Evolutionary conservation across 805 yeast species (phyloP).

Genomic region (Wickerhamiella qilinensis): DNA sequence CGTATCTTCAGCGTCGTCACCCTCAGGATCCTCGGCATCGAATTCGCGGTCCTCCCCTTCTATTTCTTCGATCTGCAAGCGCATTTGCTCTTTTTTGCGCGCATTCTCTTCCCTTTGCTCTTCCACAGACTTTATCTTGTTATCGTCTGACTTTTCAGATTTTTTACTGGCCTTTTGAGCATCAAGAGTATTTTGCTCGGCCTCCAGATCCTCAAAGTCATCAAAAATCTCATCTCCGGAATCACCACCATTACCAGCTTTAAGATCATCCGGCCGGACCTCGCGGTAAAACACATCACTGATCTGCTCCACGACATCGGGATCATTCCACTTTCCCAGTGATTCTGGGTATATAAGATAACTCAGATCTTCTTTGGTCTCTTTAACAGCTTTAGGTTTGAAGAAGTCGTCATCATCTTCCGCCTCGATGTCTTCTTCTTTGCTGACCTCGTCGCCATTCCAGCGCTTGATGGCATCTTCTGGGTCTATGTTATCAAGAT

Average conservation of each 20-base stretch:
- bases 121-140: conserved; percentile 33
- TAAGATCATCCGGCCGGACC: conserved; percentile 14
- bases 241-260: conserved; percentile 6
- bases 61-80: conserved; percentile 69
- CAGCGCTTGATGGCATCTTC: conserved; percentile 21
- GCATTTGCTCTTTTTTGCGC: conserved; percentile 72
- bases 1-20: conserved; percentile 50
- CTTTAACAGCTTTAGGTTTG: conserved; percentile 11
- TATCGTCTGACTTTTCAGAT: too few species aligned
- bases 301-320: conserved; percentile 14
- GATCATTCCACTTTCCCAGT: conserved; percentile 14
- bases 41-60: conserved; percentile 52
- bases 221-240: conserved; percentile 17
- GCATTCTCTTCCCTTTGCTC: conserved; percentile 72
- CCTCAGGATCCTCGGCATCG: conserved; percentile 66
- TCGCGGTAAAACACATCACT: conserved; percentile 18
- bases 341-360: conserved; percentile 15
- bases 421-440: conserved; percentile 14
- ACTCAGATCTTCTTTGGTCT: conserved; percentile 5
- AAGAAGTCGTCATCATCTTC: conserved; percentile 20
- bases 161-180: conserved; percentile 2
- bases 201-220: conserved; percentile 23
- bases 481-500: conserved; percentile 64
- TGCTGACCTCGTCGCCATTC: conserved; percentile 14
- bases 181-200: too few species aligned